A percentile compares a stretch with the other conserved stretches of the same genome.
These are phyloP conservation scores for Cicer judaicum DNA, from an alignment of 306 rosid species.

Conservation along the genomic window DNA sequence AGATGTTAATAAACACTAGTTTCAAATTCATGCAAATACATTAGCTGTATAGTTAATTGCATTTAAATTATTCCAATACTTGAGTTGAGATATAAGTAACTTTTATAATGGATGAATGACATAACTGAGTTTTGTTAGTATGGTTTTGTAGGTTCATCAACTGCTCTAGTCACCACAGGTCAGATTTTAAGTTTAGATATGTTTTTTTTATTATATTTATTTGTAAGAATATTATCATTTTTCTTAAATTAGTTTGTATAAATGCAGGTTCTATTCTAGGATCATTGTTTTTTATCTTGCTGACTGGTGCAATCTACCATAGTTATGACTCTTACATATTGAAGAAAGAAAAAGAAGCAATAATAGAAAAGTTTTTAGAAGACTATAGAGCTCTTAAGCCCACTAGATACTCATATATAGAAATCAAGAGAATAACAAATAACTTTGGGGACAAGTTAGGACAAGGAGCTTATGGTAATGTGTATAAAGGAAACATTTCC, in stretches of 20 bases:
- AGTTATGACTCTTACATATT: neutral
- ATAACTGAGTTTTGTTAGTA: neutral
- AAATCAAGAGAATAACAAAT: slow-evolving; percentile 29
- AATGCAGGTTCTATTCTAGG: slow-evolving; percentile 45
- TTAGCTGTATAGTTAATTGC: too few relatives aligned
- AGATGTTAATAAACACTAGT: too few relatives aligned
- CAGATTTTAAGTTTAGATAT: neutral
- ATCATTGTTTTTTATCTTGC: slow-evolving; percentile 7
- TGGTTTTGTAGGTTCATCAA: slow-evolving; percentile 37
- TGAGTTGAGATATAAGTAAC: too few relatives aligned
- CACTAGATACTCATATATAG: slow-evolving; percentile 50
- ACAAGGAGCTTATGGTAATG: slow-evolving; percentile 50
- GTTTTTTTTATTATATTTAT: neutral
- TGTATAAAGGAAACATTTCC: slow-evolving; percentile 43
- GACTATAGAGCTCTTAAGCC: slow-evolving; percentile 58
- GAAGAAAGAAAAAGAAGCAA: slow-evolving; percentile 35
- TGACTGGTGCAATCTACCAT: slow-evolving; percentile 13
- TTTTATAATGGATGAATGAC: neutral
- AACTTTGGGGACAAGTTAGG: slow-evolving; percentile 38
- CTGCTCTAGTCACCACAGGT: slow-evolving; percentile 42
- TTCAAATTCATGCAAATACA: too few relatives aligned
- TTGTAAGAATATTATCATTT: neutral
- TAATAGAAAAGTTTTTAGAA: slow-evolving; percentile 40
- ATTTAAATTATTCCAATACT: too few relatives aligned
- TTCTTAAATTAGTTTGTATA: neutral